These are phyloP conservation scores for Rugonectria rugulosa DNA, from an alignment of 2,329 filamentous ascomycete species.

Conservation along the genomic window DNA sequence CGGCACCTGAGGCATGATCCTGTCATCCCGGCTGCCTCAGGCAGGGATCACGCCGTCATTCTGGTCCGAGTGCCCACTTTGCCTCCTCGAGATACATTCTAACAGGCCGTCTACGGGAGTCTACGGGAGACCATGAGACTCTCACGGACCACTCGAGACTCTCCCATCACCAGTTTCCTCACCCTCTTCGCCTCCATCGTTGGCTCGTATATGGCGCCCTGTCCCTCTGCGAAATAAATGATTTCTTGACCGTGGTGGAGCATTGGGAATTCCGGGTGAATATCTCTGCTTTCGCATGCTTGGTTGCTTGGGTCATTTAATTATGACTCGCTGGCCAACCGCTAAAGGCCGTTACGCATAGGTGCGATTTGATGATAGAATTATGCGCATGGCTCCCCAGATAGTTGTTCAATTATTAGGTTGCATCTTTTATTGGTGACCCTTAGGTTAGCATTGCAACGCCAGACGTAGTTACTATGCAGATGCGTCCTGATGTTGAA, in stretches of 20 bases:
- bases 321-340: background rate
- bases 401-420: conserved; percentile 1
- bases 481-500: background rate
- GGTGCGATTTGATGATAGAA: background rate
- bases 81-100: conserved; percentile 19
- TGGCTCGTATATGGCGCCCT: background rate
- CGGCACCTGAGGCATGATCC: conserved; percentile 32
- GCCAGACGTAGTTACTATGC: too few relatives aligned
- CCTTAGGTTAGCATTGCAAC: too few relatives aligned
- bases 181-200: conserved; percentile 4
- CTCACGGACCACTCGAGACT: conserved; percentile 14
- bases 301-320: background rate
- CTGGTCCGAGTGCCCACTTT: conserved; percentile 29
- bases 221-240: conserved; percentile 14
- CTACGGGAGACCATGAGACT: conserved; percentile 2
- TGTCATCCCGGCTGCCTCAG: conserved; percentile 40
- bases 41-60: conserved; percentile 32
- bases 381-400: background rate
- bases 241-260: conserved; percentile 10
- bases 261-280: conserved; percentile 5
- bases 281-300: background rate
- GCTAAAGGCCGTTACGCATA: background rate
- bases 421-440: too few relatives aligned
- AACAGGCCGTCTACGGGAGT: conserved; percentile 22
- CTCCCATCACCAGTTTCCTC: conserved; percentile 2